Evolutionary conservation across 345 rosid genomes (phyloP), one percentile per base, ranked within the genome.

Genomic region (Tarenaya hassleriana): DNA sequence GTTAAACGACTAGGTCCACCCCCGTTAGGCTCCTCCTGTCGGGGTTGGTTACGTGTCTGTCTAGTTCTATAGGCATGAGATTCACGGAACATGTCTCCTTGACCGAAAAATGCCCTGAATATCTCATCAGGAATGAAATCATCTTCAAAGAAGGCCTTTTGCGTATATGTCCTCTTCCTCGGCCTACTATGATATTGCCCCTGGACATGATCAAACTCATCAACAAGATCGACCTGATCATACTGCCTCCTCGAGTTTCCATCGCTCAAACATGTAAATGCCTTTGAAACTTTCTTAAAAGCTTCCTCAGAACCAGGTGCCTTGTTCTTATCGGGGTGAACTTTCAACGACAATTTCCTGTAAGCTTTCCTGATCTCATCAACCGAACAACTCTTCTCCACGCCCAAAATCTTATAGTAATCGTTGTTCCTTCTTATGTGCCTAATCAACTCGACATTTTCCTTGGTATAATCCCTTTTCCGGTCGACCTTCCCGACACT

Each of bases 241-340:
- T 86, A 89, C 70, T 60, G 78, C 71, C 73, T 79, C 69, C 97
- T 83, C 6, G 78, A 81, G 58, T 61, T 69, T 20, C 57, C 72
- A 59, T 86, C 83, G 32, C 88, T 90, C 75, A 86, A 70, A 66
- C 97, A 86, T 60, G 72, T 80, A 44, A 90, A 90, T 0, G 95
- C 97, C 53, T 68, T 84, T 11, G 76, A 69, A 11, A 90, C 78
- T 63, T 71, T 78, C 81, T 81, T 90, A 68, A 90, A 90, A 0
- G 95, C 95, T 51, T 86, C 95, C 67, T 86, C 97, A 1, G 95
- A 79, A 10, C 95, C 97, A 0, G 94, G 97, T 3, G 94, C 94
- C 76, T 81, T 81, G 62, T 86, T 89, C 77, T 89, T 89, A 71
- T 89, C 97, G 0, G 97, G 97, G 32, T 90, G 97, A 72, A 90